A percentile compares a stretch with the other conserved stretches of the same genome.
These are phyloP conservation scores for Phytophthora agathidicida DNA, from an alignment of 352 stramenopile genomes.

Conservation along the genomic window DNA sequence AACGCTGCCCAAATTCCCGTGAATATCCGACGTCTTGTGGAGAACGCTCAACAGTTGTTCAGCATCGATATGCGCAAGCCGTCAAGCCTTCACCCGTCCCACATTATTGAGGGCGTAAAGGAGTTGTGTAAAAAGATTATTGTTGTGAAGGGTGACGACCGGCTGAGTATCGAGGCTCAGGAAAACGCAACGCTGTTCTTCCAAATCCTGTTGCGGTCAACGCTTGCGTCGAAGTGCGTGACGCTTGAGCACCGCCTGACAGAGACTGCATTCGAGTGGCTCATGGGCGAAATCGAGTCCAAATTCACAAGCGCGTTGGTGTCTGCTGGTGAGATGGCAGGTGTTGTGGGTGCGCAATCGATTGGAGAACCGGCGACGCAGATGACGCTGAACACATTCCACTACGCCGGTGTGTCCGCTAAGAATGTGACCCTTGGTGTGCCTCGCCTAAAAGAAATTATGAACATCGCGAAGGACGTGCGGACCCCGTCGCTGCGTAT, in stretches of 20 bases:
- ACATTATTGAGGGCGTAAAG: conserved; percentile 91
- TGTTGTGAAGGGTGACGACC: conserved; percentile 95
- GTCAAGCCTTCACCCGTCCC: conserved; percentile 92
- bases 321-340: conserved; percentile 97
- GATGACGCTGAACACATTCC: conserved; percentile 99
- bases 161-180: conserved; percentile 96
- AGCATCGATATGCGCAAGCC: conserved; percentile 94
- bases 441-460: conserved; percentile 99
- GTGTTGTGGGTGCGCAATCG: conserved; percentile 98
- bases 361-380: conserved; percentile 99
- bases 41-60: conserved; percentile 96
- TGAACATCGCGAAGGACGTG: conserved; percentile 98
- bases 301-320: conserved; percentile 96
- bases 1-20: conserved; percentile 91
- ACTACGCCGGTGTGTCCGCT: conserved; percentile 98
- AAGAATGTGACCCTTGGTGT: conserved; percentile 99
- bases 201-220: conserved; percentile 96
- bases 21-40: conserved; percentile 95
- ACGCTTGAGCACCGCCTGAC: conserved; percentile 96
- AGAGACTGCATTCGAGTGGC: conserved; percentile 95
- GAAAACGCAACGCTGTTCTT: conserved; percentile 98
- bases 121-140: conserved; percentile 95
- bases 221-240: conserved; percentile 96
- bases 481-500: conserved; percentile 97
- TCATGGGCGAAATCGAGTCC: conserved; percentile 97